These are phyloP conservation scores for Trypanosomatidae sp. DNA, from an alignment of 208 protist genomes.

Conservation along the genomic window DNA sequence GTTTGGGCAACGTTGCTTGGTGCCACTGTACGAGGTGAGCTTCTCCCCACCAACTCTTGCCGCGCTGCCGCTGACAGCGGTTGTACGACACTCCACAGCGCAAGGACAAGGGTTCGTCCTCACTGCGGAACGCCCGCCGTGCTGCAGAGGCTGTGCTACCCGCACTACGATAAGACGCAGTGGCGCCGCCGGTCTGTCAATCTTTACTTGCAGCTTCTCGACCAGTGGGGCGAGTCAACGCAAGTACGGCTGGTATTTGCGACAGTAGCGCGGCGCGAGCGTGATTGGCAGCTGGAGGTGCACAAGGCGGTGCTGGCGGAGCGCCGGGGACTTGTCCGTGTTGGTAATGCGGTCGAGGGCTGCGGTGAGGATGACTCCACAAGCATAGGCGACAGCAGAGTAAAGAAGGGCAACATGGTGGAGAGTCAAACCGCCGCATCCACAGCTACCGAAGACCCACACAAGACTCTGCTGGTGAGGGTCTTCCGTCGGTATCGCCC, in stretches of 20 bases:
- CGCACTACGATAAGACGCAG: slow-evolving; percentile 28
- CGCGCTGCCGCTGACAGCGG: too few species aligned
- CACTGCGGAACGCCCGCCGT: background rate
- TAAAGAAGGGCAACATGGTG: background rate
- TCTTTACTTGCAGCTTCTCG: slow-evolving; percentile 46
- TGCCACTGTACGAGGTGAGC: slow-evolving; percentile 11
- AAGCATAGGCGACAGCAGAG: background rate
- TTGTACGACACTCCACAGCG: background rate
- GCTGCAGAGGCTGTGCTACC: slow-evolving; percentile 18
- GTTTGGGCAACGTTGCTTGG: slow-evolving; percentile 15
- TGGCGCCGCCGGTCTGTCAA: slow-evolving; percentile 47
- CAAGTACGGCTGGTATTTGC: slow-evolving; percentile 51
- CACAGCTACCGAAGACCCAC: too few species aligned
- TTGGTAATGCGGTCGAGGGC: background rate
- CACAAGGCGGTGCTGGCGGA: slow-evolving; percentile 9
- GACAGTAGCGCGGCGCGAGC: slow-evolving; percentile 30
- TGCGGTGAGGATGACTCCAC: background rate
- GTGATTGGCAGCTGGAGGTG: slow-evolving; percentile 13
- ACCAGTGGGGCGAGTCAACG: slow-evolving; percentile 44
- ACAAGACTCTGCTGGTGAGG: background rate
- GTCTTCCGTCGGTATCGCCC: slow-evolving; percentile 16
- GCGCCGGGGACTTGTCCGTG: background rate
- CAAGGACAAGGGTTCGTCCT: background rate
- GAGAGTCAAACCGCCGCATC: background rate
- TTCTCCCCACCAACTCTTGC: background rate